Conservation (phyloP, 164 flowering plant species). For the Tetrastigma voinierianum region DNA sequence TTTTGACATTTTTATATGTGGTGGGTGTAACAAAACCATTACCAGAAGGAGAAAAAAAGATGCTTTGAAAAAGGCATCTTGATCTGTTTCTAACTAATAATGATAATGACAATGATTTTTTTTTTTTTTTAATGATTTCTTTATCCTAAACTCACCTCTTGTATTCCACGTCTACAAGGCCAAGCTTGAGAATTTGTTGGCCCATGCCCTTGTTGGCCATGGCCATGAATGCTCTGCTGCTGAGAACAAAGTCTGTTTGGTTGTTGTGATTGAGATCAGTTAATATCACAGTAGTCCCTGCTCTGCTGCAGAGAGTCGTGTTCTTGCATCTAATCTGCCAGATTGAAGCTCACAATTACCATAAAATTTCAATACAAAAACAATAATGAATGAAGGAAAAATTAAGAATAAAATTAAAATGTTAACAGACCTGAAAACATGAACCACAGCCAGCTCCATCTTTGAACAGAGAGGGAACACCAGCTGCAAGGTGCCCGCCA, state of each 20-base stretch:
- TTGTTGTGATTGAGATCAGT: constrained; percentile 68
- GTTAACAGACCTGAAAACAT: constrained; percentile 63
- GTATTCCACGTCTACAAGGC: constrained; percentile 71
- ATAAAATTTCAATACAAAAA: neutral
- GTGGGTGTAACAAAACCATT: constrained; percentile 21
- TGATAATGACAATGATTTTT: neutral
- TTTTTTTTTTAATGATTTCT: neutral
- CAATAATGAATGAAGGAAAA: neutral
- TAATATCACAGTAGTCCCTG: constrained; percentile 54
- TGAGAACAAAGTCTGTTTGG: constrained; percentile 69
- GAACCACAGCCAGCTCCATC: constrained; percentile 91
- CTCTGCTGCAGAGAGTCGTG: constrained; percentile 38
- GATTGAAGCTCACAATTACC: neutral
- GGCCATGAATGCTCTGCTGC: constrained; percentile 61
- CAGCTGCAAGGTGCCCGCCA: constrained; percentile 71
- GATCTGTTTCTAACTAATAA: too few relatives aligned
- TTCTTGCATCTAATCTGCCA: constrained; percentile 82
- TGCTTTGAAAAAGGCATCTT: too few relatives aligned
- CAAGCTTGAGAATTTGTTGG: constrained; percentile 43
- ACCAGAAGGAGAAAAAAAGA: neutral
- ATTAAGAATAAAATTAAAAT: neutral
- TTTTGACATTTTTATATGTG: constrained; percentile 4
- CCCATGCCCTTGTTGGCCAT: constrained; percentile 65
- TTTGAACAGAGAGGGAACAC: constrained; percentile 56
- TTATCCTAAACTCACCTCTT: constrained; percentile 48